Base-by-base conservation (phyloP, 2,329 filamentous ascomycete species). In the Colletotrichum chrysophilum region DNA sequence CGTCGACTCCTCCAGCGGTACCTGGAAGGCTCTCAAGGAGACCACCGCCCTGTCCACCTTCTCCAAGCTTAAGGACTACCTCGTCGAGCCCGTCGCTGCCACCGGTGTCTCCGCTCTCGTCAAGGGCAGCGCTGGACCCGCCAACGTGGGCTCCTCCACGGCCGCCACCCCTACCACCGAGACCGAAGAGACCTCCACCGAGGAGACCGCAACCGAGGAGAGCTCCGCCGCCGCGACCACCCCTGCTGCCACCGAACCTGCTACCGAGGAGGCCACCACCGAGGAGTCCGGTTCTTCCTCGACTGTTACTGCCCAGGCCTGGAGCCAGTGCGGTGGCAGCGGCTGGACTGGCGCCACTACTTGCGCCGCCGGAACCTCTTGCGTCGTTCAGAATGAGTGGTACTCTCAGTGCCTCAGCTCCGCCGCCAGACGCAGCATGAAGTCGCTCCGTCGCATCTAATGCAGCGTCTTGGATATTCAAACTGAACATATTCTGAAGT, bases 321-420 rank as follows among this genome's bases (percentile, higher is more conserved):
- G 76, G 69, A 71, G 77, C 18, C 81, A 82, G 68, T 82, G 81
- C 26, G 80, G 80, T 28, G 81, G 81, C 16, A 76, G 65, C 3
- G 68, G 75, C 66, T 82, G 66, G 62, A 78, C 73, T 26, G 81
- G 80, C 10, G 66, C 78, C 26, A 81, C 79, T 7, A 70, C 71
- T 24, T 82, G 81, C 52, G 79, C 64, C 26, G 52, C 78, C 21
- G 81, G 80, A 76, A 69, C 62, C 2, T 62, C 62, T 24, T 78
- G 77, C 62, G 58, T 65, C n/a, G 77, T 64, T 4, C 75, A 77
- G 28, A 79, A 76, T 34, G 55, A 71, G 36, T 78, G 88, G 81
- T 93, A 93, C 80, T 92, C 87, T 88, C 90, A 92, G 77, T 92
- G 77, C 90, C 89, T 30, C 85, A 82, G 3, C 87, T 80, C 18